Percentiles rank a stretch among this genome's conserved stretches.
Evolutionary conservation across 2,329 filamentous ascomycete species (phyloP).

Genomic region (Phyllosticta citriasiana): DNA sequence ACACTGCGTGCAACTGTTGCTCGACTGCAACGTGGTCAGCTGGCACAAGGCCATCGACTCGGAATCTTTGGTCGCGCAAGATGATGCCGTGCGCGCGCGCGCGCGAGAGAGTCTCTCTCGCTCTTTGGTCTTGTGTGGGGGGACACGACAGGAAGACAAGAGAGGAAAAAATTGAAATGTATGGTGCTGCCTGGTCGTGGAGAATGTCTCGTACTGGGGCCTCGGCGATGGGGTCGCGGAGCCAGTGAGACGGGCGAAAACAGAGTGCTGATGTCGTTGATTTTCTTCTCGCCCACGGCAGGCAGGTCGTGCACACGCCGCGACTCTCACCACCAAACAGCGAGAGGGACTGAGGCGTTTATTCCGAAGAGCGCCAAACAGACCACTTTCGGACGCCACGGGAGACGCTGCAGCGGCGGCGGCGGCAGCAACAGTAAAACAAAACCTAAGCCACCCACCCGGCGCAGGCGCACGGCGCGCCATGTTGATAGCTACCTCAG

Average conservation of each 20-base stretch:
- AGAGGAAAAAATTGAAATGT: background rate
- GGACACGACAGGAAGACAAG: background rate
- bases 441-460: background rate
- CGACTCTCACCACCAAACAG: no score
- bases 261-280: background rate
- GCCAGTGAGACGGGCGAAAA: background rate
- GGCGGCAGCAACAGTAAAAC: background rate
- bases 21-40: slow-evolving; percentile 11
- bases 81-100: background rate
- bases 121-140: background rate
- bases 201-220: background rate
- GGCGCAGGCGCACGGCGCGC: background rate
- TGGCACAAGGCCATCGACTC: slow-evolving; percentile 7
- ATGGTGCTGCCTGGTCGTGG: background rate
- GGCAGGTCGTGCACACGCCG: background rate
- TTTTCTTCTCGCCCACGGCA: background rate
- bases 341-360: background rate
- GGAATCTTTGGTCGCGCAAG: slow-evolving; percentile 6
- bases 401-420: background rate
- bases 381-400: background rate
- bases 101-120: background rate
- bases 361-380: slow-evolving; percentile 1
- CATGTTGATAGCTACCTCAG: background rate
- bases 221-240: background rate
- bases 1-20: slow-evolving; percentile 1